Conservation (phyloP, 164 flowering plant genomes). For the Berberis thunbergii region DNA sequence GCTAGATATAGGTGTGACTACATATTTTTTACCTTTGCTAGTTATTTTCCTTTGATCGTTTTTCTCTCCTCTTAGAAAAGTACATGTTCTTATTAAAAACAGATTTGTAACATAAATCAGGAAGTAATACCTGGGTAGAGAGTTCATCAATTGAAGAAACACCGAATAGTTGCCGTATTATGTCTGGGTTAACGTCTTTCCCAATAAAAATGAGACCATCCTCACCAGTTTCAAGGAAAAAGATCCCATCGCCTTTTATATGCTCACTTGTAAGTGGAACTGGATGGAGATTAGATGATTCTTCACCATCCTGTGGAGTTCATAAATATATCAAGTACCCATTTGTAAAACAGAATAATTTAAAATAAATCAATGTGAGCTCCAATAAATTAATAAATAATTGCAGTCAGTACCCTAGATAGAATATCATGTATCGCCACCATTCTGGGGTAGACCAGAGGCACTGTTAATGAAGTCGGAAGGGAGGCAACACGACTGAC, state of each 20-base stretch:
- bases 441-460: conserved; percentile 87
- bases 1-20: no score
- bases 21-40: no score
- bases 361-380: not conserved
- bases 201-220: conserved; percentile 82
- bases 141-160: conserved; percentile 55
- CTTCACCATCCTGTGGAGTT: conserved; percentile 50
- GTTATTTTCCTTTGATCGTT: no score
- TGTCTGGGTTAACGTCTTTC: conserved; percentile 40
- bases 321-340: not conserved
- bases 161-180: conserved; percentile 58
- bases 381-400: not conserved
- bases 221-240: conserved; percentile 89
- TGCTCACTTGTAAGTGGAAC: conserved; percentile 94
- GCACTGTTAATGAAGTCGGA: conserved; percentile 62
- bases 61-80: no score
- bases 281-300: conserved; percentile 39
- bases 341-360: not conserved
- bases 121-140: conserved; percentile 59
- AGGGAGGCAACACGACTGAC: conserved; percentile 60
- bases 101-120: not conserved
- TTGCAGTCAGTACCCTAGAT: conserved; percentile 40
- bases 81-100: not conserved
- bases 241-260: conserved; percentile 69
- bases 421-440: conserved; percentile 62